Base-by-base conservation (phyloP, 1,284 basidiomycete species). In the Ustilago xerochloae region DNA sequence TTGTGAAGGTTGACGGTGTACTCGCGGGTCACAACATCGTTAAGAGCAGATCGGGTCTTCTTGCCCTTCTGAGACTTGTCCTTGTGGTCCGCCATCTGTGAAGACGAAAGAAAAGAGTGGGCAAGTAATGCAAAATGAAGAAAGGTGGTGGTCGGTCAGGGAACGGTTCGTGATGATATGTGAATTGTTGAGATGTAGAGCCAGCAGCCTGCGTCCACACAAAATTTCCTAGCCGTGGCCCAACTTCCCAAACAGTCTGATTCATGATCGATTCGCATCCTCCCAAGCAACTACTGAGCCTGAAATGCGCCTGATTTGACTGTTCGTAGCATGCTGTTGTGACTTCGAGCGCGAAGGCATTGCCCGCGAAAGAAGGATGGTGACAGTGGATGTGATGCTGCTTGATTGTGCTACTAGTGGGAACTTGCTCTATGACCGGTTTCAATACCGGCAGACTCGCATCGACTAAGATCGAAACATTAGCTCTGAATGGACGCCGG, bases 1-100 rank as follows among this genome's bases (percentile, higher is more conserved):
- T 81, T 81, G 82, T 84, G 82, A 41, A 84, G 79, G 81, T 84
- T 77, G 69, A 84, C 81, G 36, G 82, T 83, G 81, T 81, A 82
- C 70, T 84, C 80, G 68, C 81, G 80, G 56, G 63, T 71, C 64
- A 68, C 63, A 62, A 68, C 68, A 71, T 76, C 73, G 78, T 77
- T 74, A 39, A 84, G 80, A 54, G 82, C 82, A 54, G 81, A 83
- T 48, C 81, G 81, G 70, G 78, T 81, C 81, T 83, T 82, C 76
- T 78, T 83, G 68, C 74, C 76, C 80, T 81, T 81, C 65, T 79
- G 78, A 54, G 78, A 66, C 73, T 80, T 77, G 74, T 78, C 77
- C 61, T 67, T 72, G 69, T 67, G 72, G 67, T 76, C 71, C 68
- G 79, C 77, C 79, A 80, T 80, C 73, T 73, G 59, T 57, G 28